Conservation (phyloP, 73 alveolate species). For the Paramecium tetraurelia region DNA sequence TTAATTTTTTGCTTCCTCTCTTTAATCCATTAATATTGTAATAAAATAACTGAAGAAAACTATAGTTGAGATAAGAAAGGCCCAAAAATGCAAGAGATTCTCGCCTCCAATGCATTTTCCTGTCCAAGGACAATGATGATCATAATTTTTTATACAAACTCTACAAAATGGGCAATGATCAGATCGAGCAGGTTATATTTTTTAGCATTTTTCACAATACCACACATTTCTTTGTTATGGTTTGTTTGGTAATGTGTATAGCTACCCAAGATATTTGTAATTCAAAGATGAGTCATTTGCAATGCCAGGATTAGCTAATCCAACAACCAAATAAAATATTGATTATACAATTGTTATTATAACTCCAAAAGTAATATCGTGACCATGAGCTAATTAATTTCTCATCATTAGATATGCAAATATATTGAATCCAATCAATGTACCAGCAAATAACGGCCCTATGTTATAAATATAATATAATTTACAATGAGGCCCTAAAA, state of each 20-base stretch:
- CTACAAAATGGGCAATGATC: slow-evolving; percentile 77
- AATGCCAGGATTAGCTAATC: background rate
- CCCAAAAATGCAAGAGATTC: slow-evolving; percentile 61
- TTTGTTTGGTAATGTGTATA: background rate
- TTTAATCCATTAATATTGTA: background rate
- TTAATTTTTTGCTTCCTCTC: background rate
- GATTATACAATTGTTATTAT: background rate
- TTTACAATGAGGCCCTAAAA: slow-evolving; percentile 30
- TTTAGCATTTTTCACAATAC: slow-evolving; percentile 31
- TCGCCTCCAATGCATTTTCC: slow-evolving; percentile 84
- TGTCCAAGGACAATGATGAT: slow-evolving; percentile 93
- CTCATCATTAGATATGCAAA: background rate
- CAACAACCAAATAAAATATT: background rate
- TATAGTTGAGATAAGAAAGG: slow-evolving; percentile 50
- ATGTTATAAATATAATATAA: background rate
- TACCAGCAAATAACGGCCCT: background rate
- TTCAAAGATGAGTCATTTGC: background rate
- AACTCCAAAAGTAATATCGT: background rate
- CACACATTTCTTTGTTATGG: background rate
- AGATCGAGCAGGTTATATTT: slow-evolving; percentile 3
- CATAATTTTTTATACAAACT: slow-evolving; percentile 67
- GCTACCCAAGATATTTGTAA: background rate
- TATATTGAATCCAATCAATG: background rate
- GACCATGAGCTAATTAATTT: background rate
- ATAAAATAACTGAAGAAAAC: slow-evolving; percentile 30